Percentiles rank a stretch among this genome's conserved stretches.
These are phyloP conservation scores for Exsudoporus floridanus DNA, from an alignment of 1,284 basidiomycete species.

Conservation along the genomic window DNA sequence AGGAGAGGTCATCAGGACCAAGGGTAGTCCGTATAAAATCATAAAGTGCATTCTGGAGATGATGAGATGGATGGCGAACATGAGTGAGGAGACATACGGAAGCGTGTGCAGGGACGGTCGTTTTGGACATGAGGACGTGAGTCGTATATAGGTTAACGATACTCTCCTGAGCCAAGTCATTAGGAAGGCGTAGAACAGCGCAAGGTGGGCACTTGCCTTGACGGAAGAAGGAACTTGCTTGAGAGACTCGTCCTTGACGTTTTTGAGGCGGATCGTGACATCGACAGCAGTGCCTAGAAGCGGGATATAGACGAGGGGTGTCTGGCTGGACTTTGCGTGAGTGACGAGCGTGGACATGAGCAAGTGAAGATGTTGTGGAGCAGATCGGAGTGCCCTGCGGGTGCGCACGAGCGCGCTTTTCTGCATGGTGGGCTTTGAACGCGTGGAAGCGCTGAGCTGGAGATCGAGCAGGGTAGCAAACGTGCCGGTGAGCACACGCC, in stretches of 20 bases:
- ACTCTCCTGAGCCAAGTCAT: conserved; percentile 40
- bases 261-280: conserved; percentile 61
- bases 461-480: conserved; percentile 62
- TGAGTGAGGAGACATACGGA: conserved; percentile 39
- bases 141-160: conserved; percentile 54
- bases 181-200: background rate
- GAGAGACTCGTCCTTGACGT: conserved; percentile 44
- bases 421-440: conserved; percentile 59
- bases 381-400: conserved; percentile 62
- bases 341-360: conserved; percentile 52
- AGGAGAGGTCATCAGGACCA: conserved; percentile 49
- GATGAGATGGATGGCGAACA: conserved; percentile 9
- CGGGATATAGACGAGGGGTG: conserved; percentile 48
- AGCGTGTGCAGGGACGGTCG: conserved; percentile 48
- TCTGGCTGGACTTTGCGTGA: conserved; percentile 48
- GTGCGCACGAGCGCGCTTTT: conserved; percentile 59
- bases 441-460: conserved; percentile 48
- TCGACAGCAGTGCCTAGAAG: conserved; percentile 62
- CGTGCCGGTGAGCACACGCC: conserved; percentile 49
- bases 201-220: conserved; percentile 17
- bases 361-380: conserved; percentile 45
- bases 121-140: conserved; percentile 59
- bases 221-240: conserved; percentile 17
- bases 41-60: conserved; percentile 46
- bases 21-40: conserved; percentile 62